Evolutionary conservation across 2,329 filamentous ascomycete species (phyloP).

Genomic region (Fusarium albidum): DNA sequence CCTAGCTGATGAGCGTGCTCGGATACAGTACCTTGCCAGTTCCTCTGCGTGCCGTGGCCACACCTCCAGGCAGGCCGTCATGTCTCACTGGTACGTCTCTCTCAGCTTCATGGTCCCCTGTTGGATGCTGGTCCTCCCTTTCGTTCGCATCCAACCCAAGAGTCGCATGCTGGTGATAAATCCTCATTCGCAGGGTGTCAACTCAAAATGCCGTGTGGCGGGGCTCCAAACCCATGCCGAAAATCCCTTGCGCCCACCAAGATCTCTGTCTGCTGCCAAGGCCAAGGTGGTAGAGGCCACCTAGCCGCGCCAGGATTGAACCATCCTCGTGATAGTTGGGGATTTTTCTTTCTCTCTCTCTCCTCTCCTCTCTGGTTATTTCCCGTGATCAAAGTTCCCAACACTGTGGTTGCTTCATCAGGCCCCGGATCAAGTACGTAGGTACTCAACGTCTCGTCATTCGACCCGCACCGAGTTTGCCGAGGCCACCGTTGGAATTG

Average conservation of each 20-base stretch:
- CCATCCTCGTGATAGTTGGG: slow-evolving; percentile 23
- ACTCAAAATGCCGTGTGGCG: slow-evolving; percentile 28
- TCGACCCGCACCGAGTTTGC: slow-evolving; percentile 15
- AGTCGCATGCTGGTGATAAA: slow-evolving; percentile 16
- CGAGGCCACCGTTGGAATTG: slow-evolving; percentile 28
- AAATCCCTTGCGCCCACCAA: slow-evolving; percentile 26
- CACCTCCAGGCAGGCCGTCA: too few species aligned
- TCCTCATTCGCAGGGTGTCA: slow-evolving; percentile 24
- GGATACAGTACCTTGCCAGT: too few species aligned
- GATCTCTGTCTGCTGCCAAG: slow-evolving; percentile 32
- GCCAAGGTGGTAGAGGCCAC: slow-evolving; percentile 5
- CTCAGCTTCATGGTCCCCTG: too few species aligned
- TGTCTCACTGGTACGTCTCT: too few species aligned
- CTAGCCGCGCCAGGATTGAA: slow-evolving; percentile 24
- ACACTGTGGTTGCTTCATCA: too few species aligned
- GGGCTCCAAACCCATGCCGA: slow-evolving; percentile 29
- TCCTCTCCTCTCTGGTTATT: too few species aligned
- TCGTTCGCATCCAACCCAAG: slow-evolving; percentile 6
- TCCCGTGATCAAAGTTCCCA: neutral
- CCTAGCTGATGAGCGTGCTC: too few species aligned
- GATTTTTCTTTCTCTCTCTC: slow-evolving; percentile 18
- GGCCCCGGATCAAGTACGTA: too few species aligned
- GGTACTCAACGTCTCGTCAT: slow-evolving; percentile 23
- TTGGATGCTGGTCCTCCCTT: slow-evolving; percentile 8
- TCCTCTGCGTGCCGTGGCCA: too few species aligned